These are phyloP conservation scores for Suillus bovinus DNA, from an alignment of 768 basidiomycete species.

Conservation along the genomic window DNA sequence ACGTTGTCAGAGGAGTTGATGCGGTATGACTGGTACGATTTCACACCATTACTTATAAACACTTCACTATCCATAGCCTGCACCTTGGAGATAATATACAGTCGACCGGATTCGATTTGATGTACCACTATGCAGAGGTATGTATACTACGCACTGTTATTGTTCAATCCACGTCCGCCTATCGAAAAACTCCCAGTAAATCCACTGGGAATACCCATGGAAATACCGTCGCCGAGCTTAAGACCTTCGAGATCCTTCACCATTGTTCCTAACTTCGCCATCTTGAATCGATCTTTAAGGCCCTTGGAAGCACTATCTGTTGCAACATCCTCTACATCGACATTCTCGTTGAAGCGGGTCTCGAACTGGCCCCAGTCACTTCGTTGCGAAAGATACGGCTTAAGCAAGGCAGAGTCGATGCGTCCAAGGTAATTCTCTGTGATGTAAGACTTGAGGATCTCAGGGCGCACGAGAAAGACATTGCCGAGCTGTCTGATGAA, in stretches of 20 bases:
- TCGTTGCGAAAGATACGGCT: constrained; percentile 88
- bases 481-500: constrained; percentile 98
- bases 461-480: constrained; percentile 93
- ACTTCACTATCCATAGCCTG: background rate
- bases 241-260: constrained; percentile 85
- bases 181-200: constrained; percentile 57
- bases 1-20: constrained; percentile 4
- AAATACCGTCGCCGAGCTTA: constrained; percentile 56
- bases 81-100: background rate
- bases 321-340: constrained; percentile 44
- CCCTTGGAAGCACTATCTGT: constrained; percentile 42
- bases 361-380: constrained; percentile 90
- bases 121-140: background rate
- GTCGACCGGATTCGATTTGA: background rate
- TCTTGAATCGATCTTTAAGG: constrained; percentile 57
- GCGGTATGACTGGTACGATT: background rate
- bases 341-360: constrained; percentile 70
- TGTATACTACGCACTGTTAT: background rate
- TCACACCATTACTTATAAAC: background rate
- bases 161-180: constrained; percentile 44
- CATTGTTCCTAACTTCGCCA: constrained; percentile 77
- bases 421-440: constrained; percentile 91
- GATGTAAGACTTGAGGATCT: constrained; percentile 94
- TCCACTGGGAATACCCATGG: constrained; percentile 59
- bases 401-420: constrained; percentile 82